Conservation (phyloP, 306 rosid genomes). For the Cucumis hystrix region DNA sequence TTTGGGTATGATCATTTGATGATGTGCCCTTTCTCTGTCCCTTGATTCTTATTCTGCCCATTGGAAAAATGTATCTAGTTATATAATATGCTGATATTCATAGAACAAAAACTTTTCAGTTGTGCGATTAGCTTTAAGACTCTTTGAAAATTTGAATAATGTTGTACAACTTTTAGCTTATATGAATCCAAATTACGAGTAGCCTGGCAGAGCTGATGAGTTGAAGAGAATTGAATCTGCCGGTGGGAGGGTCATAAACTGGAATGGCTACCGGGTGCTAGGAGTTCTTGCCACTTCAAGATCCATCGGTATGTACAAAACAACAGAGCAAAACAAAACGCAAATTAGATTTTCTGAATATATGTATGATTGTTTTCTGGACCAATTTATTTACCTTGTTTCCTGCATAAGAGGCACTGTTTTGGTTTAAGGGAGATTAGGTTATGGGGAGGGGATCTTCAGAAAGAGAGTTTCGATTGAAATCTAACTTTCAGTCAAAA, state of each 20-base stretch:
- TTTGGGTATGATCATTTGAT: not conserved
- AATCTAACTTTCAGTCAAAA: not conserved
- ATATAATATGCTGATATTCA: not conserved
- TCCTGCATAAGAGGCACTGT: too few species aligned
- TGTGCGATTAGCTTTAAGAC: not conserved
- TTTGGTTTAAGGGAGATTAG: not conserved
- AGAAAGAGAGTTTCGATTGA: not conserved
- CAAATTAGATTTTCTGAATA: not conserved
- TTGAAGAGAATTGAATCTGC: conserved; percentile 84
- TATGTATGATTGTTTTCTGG: not conserved
- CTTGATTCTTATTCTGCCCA: not conserved
- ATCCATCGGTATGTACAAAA: conserved; percentile 48
- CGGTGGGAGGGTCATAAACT: conserved; percentile 79
- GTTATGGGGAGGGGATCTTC: not conserved
- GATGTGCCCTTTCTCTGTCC: not conserved
- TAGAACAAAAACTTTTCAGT: not conserved
- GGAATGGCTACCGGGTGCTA: conserved; percentile 84
- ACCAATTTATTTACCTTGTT: not conserved
- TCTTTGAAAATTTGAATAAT: not conserved
- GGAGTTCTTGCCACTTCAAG: conserved; percentile 95
- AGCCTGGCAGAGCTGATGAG: conserved; percentile 84
- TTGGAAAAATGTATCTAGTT: not conserved
- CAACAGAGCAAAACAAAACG: not conserved
- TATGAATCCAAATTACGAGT: conserved; percentile 5
- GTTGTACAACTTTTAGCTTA: not conserved